These are phyloP conservation scores for Verticillium zaregamsianum DNA, from an alignment of 2,329 filamentous ascomycete genomes.

Conservation along the genomic window DNA sequence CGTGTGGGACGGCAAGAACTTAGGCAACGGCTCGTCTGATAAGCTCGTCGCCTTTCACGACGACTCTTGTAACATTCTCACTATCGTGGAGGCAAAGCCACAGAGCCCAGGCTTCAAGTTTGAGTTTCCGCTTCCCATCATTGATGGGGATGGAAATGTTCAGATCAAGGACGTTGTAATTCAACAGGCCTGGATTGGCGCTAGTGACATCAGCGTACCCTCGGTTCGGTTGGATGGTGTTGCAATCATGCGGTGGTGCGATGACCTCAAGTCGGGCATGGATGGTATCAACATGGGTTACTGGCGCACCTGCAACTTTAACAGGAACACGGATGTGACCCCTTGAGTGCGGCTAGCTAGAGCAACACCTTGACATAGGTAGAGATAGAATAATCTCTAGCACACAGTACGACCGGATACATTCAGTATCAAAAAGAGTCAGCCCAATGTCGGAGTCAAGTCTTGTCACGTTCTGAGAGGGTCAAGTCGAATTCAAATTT, in stretches of 20 bases:
- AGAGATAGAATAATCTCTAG: too few relatives aligned
- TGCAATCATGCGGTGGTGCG: background rate
- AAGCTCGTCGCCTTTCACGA: background rate
- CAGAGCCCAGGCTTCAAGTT: background rate
- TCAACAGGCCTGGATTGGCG: background rate
- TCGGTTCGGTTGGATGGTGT: background rate
- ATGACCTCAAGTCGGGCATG: background rate
- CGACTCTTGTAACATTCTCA: background rate
- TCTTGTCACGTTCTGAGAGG: too few relatives aligned
- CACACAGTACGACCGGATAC: too few relatives aligned
- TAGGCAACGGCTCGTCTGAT: background rate
- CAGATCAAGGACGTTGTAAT: background rate
- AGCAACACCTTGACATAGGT: too few relatives aligned
- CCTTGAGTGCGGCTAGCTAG: too few relatives aligned
- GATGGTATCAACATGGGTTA: background rate
- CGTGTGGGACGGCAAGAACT: background rate
- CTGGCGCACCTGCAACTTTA: conserved; percentile 14
- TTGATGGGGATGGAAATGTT: background rate
- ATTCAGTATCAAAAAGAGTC: too few relatives aligned
- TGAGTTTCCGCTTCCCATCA: background rate
- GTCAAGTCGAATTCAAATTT: too few relatives aligned
- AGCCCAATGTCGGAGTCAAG: too few relatives aligned
- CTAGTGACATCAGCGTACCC: background rate
- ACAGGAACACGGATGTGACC: background rate
- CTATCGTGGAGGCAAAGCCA: background rate